Percentiles rank a stretch among this genome's conserved stretches.
Evolutionary conservation across 2,329 filamentous ascomycete genomes (phyloP).

Genomic region (Paracamarosporium sp.): DNA sequence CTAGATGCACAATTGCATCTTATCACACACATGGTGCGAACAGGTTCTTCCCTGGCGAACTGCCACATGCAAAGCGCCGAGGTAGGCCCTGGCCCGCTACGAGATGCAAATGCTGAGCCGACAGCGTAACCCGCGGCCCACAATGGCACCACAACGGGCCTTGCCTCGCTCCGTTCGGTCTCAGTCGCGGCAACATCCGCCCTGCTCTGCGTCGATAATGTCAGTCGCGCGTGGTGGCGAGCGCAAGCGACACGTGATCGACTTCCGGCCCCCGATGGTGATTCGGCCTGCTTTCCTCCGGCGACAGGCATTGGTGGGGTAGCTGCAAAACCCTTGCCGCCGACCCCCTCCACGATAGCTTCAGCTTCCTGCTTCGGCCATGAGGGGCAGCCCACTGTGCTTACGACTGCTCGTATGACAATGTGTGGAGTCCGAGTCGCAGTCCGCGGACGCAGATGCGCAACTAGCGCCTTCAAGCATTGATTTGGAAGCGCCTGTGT

Average conservation of each 20-base stretch:
- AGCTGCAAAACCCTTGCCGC: not conserved
- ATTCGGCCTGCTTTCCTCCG: not conserved
- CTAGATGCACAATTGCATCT: not conserved
- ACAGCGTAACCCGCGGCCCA: slow-evolving; percentile 3
- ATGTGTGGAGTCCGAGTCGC: not conserved
- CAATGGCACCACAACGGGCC: not conserved
- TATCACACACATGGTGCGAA: not conserved
- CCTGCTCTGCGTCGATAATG: too few relatives aligned
- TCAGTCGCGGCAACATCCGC: slow-evolving; percentile 2
- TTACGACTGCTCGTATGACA: not conserved
- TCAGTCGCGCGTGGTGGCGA: not conserved
- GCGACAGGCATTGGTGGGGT: not conserved
- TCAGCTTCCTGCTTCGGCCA: not conserved
- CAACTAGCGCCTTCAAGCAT: not conserved
- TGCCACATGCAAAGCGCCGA: slow-evolving; percentile 2
- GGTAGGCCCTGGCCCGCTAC: not conserved
- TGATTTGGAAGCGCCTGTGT: not conserved
- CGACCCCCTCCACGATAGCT: not conserved
- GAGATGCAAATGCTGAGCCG: not conserved
- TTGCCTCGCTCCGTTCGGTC: not conserved
- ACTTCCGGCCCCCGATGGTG: not conserved
- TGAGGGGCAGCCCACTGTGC: not conserved
- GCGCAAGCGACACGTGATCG: not conserved
- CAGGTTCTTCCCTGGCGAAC: not conserved
- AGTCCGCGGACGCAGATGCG: not conserved